phyloP scores from a whole-genome alignment of 2,329 filamentous ascomycete species.

The Hysterium pulicare region DNA sequence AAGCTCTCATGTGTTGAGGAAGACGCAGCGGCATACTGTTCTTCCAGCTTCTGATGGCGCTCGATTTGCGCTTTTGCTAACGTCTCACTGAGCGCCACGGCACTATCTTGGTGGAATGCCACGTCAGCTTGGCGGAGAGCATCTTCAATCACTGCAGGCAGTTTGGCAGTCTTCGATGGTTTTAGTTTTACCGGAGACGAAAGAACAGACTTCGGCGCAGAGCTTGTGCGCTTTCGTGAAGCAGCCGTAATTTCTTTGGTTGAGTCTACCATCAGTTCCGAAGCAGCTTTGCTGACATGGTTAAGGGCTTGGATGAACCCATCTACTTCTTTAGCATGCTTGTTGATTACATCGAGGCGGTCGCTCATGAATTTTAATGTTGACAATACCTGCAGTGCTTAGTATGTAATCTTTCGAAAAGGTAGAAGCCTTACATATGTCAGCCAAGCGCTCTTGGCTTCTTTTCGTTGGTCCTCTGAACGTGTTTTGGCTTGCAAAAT shows the following conservation, averaged over 20 bases:
- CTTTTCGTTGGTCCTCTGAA: slow-evolving; percentile 31
- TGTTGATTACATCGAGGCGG: slow-evolving; percentile 27
- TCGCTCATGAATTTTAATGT: slow-evolving; percentile 43
- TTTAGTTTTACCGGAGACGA: slow-evolving; percentile 29
- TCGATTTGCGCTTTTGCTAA: slow-evolving; percentile 30
- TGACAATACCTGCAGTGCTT: slow-evolving; percentile 28
- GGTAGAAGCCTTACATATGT: slow-evolving; percentile 35
- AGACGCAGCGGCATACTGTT: slow-evolving; percentile 33
- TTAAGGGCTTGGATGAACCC: slow-evolving; percentile 31
- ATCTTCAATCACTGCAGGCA: slow-evolving; percentile 32
- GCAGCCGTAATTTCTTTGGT: slow-evolving; percentile 14
- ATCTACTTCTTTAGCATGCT: slow-evolving; percentile 21
- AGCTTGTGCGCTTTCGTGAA: slow-evolving; percentile 19
- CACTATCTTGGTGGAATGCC: slow-evolving; percentile 26
- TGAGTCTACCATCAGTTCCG: slow-evolving; percentile 21
- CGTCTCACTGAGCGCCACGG: slow-evolving; percentile 21
- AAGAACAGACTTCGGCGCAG: slow-evolving; percentile 21
- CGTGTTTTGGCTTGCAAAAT: slow-evolving; percentile 45
- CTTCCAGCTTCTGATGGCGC: slow-evolving; percentile 30
- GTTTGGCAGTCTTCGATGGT: slow-evolving; percentile 22
- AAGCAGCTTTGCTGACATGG: slow-evolving; percentile 22
- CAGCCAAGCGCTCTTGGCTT: slow-evolving; percentile 39
- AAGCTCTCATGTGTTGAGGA: slow-evolving; percentile 29
- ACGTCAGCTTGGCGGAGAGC: slow-evolving; percentile 32
- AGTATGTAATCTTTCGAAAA: slow-evolving; percentile 2